Conservation (phyloP, 2,329 filamentous ascomycete genomes). For the Xylariales sp. region DNA sequence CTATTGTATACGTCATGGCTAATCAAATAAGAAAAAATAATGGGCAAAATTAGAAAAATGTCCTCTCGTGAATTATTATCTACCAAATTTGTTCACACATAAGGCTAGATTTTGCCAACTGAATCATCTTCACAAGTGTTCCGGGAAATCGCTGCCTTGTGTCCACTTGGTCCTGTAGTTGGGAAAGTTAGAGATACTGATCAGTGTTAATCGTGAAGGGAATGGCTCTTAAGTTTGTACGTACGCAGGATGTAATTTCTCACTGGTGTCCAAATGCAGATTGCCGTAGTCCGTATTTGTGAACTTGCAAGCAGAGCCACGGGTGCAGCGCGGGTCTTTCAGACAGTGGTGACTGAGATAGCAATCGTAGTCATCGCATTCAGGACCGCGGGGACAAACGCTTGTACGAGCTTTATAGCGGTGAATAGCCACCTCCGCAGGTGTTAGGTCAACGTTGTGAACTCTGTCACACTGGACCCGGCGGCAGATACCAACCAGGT, state of each 20-base stretch:
- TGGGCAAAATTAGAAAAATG: too few relatives aligned
- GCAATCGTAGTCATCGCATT: slow-evolving; percentile 27
- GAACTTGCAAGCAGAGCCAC: slow-evolving; percentile 22
- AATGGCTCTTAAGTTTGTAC: slow-evolving; percentile 5
- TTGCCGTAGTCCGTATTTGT: slow-evolving; percentile 23
- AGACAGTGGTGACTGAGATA: slow-evolving; percentile 29
- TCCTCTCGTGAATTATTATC: too few relatives aligned
- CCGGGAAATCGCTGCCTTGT: slow-evolving; percentile 36
- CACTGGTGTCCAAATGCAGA: slow-evolving; percentile 22
- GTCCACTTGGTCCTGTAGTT: slow-evolving; percentile 21
- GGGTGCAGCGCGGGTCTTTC: slow-evolving; percentile 17
- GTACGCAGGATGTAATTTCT: slow-evolving; percentile 23
- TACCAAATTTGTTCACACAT: too few relatives aligned
- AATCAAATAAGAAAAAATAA: too few relatives aligned
- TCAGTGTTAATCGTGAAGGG: not conserved
- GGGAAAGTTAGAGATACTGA: too few relatives aligned
- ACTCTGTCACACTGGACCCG: slow-evolving; percentile 25
- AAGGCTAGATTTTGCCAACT: too few relatives aligned
- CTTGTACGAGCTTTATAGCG: slow-evolving; percentile 30
- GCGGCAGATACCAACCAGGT: slow-evolving; percentile 25
- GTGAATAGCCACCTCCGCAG: slow-evolving; percentile 26
- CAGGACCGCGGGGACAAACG: slow-evolving; percentile 24
- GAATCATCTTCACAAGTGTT: slow-evolving; percentile 50
- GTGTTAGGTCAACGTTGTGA: slow-evolving; percentile 24
- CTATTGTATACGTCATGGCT: too few relatives aligned